A percentile compares a stretch with the other conserved stretches of the same genome.
phyloP scores from a whole-genome alignment of 2,329 filamentous ascomycete genomes.

The Xylaria sp. region DNA sequence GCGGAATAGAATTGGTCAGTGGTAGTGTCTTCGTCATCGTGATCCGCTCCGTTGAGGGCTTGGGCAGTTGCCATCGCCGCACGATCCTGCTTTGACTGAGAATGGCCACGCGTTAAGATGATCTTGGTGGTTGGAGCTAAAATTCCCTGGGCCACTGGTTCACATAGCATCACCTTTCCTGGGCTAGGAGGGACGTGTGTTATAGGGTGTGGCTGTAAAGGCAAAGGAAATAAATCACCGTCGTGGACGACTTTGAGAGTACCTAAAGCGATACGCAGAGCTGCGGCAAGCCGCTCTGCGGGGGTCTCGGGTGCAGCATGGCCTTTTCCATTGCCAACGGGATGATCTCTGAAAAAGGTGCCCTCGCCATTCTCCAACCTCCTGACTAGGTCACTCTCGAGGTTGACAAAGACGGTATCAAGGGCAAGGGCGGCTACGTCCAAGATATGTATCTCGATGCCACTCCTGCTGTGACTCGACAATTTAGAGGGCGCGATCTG shows the following conservation, averaged over 20 bases:
- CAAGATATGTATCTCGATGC: slow-evolving; percentile 84
- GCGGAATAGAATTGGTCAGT: slow-evolving; percentile 95
- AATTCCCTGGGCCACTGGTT: slow-evolving; percentile 90
- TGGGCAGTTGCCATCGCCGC: slow-evolving; percentile 60
- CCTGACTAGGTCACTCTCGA: slow-evolving; percentile 82
- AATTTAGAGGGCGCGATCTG: slow-evolving; percentile 80
- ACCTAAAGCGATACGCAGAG: slow-evolving; percentile 78
- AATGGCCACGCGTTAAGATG: slow-evolving; percentile 75
- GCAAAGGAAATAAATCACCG: slow-evolving; percentile 81
- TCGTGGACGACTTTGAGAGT: slow-evolving; percentile 81
- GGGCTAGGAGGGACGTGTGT: slow-evolving; percentile 86
- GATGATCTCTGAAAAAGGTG: slow-evolving; percentile 77
- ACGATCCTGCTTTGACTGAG: slow-evolving; percentile 64
- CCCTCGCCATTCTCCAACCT: slow-evolving; percentile 85
- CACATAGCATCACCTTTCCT: slow-evolving; percentile 89
- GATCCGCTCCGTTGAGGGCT: slow-evolving; percentile 66
- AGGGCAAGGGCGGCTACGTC: slow-evolving; percentile 83
- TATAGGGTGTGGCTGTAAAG: slow-evolving; percentile 83
- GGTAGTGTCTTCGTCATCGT: slow-evolving; percentile 82
- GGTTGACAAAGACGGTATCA: slow-evolving; percentile 85
- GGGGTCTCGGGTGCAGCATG: slow-evolving; percentile 50
- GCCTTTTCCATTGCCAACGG: slow-evolving; percentile 50
- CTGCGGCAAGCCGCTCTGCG: slow-evolving; percentile 69
- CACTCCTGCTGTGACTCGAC: slow-evolving; percentile 74
- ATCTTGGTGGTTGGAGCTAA: slow-evolving; percentile 83